Percentiles rank a stretch among this genome's conserved stretches.
phyloP scores from a whole-genome alignment of 2,329 filamentous ascomycete genomes.

The Harringtonia aguacate region DNA sequence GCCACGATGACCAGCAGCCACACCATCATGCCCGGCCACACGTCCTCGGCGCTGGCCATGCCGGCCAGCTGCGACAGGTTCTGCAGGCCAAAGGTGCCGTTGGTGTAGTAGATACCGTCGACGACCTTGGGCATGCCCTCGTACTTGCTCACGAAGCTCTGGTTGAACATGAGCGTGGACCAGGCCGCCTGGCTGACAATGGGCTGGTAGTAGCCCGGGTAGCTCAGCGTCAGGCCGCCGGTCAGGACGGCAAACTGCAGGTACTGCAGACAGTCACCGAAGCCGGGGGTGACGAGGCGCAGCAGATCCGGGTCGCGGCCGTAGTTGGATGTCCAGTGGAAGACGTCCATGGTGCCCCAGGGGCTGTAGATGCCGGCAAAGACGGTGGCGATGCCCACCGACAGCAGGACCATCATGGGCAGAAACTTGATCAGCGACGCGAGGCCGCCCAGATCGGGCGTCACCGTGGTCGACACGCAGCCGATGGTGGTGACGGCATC shows the following conservation, averaged over 20 bases:
- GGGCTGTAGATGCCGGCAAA: slow-evolving; percentile 83
- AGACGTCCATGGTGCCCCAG: slow-evolving; percentile 84
- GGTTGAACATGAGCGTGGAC: slow-evolving; percentile 87
- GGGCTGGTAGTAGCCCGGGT: slow-evolving; percentile 91
- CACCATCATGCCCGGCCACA: slow-evolving; percentile 91
- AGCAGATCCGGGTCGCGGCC: slow-evolving; percentile 87
- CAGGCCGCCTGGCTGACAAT: slow-evolving; percentile 79
- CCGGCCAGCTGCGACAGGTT: slow-evolving; percentile 72
- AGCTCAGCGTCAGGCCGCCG: slow-evolving; percentile 75
- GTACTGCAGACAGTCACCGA: slow-evolving; percentile 93
- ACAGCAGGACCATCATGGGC: slow-evolving; percentile 65
- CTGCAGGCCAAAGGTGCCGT: slow-evolving; percentile 70
- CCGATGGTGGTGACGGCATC: slow-evolving; percentile 50
- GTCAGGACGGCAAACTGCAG: slow-evolving; percentile 87
- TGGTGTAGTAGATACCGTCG: slow-evolving; percentile 80
- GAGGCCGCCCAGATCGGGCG: slow-evolving; percentile 67
- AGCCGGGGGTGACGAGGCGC: slow-evolving; percentile 86
- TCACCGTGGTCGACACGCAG: slow-evolving; percentile 74
- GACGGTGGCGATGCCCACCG: slow-evolving; percentile 73
- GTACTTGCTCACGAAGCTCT: slow-evolving; percentile 68
- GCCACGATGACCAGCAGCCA: slow-evolving; percentile 75
- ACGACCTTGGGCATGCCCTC: slow-evolving; percentile 55
- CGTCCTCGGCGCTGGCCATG: slow-evolving; percentile 62
- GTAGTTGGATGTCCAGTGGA: slow-evolving; percentile 97
- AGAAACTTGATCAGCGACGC: slow-evolving; percentile 63